phyloP scores from a whole-genome alignment of 441 rosid species.

The Pelargonium exstipulatum region DNA sequence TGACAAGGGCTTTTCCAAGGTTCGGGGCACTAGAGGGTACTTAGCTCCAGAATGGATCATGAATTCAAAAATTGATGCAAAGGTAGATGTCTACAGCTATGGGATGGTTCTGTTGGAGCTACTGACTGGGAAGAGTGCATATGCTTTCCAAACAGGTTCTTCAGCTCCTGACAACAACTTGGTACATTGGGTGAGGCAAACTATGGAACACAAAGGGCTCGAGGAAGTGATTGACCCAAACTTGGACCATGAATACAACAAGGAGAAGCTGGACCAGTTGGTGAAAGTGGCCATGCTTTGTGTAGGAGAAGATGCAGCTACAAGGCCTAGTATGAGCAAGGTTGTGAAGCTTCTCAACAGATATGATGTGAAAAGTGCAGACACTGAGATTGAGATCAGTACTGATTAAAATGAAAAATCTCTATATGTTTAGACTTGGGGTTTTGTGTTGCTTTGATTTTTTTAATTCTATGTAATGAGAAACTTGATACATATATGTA shows the following conservation, averaged over 20 bases:
- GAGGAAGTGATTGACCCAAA: slow-evolving; percentile 20
- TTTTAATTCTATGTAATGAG: no score
- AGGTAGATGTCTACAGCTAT: slow-evolving; percentile 27
- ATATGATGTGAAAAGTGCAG: slow-evolving; percentile 11
- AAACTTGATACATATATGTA: no score
- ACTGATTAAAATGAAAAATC: neutral
- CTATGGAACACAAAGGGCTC: slow-evolving; percentile 5
- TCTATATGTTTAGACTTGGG: neutral
- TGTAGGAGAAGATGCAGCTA: slow-evolving; percentile 16
- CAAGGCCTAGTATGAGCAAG: slow-evolving; percentile 27
- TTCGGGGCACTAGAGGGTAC: slow-evolving; percentile 29
- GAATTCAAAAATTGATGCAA: slow-evolving; percentile 27
- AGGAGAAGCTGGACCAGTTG: slow-evolving; percentile 20
- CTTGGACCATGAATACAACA: slow-evolving; percentile 6
- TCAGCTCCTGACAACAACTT: neutral
- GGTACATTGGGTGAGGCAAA: slow-evolving; percentile 17
- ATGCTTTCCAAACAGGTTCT: slow-evolving; percentile 13
- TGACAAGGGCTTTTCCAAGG: slow-evolving; percentile 11
- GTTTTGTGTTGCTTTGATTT: neutral
- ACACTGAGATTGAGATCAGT: neutral
- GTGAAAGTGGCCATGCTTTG: slow-evolving; percentile 25
- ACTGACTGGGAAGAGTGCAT: slow-evolving; percentile 19
- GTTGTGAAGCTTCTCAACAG: slow-evolving; percentile 19
- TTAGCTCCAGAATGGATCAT: slow-evolving; percentile 27
- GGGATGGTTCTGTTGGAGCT: slow-evolving; percentile 26